Evolutionary conservation across 2,329 filamentous ascomycete genomes (phyloP).

Genomic region (Teratosphaeria gauchensis): DNA sequence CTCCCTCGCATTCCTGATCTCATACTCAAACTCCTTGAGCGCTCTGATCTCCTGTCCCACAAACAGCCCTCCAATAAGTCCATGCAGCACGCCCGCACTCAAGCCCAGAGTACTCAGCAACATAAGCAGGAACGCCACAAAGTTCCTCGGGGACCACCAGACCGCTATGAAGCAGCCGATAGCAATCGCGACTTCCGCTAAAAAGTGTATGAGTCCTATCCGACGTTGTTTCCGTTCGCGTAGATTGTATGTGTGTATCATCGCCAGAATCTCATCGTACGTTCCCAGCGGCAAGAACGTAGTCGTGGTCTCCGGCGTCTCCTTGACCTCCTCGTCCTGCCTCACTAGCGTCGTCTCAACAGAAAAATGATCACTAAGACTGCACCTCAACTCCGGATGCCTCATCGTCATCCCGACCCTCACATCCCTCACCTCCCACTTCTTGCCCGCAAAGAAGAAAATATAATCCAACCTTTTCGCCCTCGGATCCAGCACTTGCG

Average conservation of each 20-base stretch:
- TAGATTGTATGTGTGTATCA: slow-evolving; percentile 56
- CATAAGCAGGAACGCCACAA: slow-evolving; percentile 69
- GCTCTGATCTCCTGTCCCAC: slow-evolving; percentile 73
- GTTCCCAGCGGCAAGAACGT: slow-evolving; percentile 11
- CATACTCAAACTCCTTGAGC: slow-evolving; percentile 87
- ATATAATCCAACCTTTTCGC: slow-evolving; percentile 94
- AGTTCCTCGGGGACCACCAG: slow-evolving; percentile 75
- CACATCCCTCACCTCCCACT: slow-evolving; percentile 62
- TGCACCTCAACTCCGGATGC: slow-evolving; percentile 73
- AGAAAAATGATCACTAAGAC: slow-evolving; percentile 89
- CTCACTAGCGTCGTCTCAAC: slow-evolving; percentile 67
- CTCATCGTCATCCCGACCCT: slow-evolving; percentile 72
- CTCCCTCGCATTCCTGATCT: slow-evolving; percentile 60
- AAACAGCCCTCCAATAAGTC: slow-evolving; percentile 78
- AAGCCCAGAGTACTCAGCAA: slow-evolving; percentile 71
- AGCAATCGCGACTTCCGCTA: slow-evolving; percentile 54
- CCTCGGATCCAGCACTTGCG: slow-evolving; percentile 55
- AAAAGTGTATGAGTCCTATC: slow-evolving; percentile 66
- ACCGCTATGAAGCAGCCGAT: slow-evolving; percentile 69
- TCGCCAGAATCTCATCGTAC: slow-evolving; percentile 64
- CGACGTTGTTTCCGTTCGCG: slow-evolving; percentile 65
- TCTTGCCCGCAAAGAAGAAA: slow-evolving; percentile 53
- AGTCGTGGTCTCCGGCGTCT: not conserved
- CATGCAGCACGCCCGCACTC: slow-evolving; percentile 67
- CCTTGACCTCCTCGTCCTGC: not conserved